Evolutionary conservation across 192 early-diverging fungal genomes (phyloP), one percentile per base, ranked within the genome.

Genomic region (Backusella australiensis): DNA sequence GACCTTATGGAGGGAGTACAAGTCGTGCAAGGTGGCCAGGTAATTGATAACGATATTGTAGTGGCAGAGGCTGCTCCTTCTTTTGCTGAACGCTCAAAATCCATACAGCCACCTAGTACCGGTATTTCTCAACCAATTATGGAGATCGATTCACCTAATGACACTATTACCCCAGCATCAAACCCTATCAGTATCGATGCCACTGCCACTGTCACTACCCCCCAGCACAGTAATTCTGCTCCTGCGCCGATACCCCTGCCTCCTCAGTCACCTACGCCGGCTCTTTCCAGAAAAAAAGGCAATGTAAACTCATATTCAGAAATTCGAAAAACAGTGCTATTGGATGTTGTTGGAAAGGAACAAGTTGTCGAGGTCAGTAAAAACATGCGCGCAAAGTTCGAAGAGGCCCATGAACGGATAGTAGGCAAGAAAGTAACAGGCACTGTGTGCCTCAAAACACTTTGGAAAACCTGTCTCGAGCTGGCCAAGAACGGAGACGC

Each of bases 401-500:
- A 63, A 29, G 23, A 63, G 26, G 56, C 56, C n/a, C 56, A 63
- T 63, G 21, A 63, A 29, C 56, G 56, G 4, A 63, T 63, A 63
- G 11, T 63, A 63, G 56, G 56, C 26, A 63, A 63, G 26, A 63
- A 63, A 29, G 3, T 63, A 1, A 11, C 12, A 63, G 56, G 56
- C 11, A 63, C 56, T 14, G 56, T 68, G 1, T 68, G 67, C n/a
- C 67, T 36, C 9, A 68, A 68, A 36, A 68, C 67, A 34, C 29
- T 68, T n/a, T 68, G 67, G 67, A 36, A 34, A 35, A 68, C 67
- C 0, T 34, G 34, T 21, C 19, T 29, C 4, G 73, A 34, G 15
- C 42, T 75, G 53, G 12, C n/a, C n/a, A 66, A 75, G 12, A 56
- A 67, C 9, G 73, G 73, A 35, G 36, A 75, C 5, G 46, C 53